Conservation (phyloP, 192 early-diverging fungal genomes). For the Rhizophagus prolifer region DNA sequence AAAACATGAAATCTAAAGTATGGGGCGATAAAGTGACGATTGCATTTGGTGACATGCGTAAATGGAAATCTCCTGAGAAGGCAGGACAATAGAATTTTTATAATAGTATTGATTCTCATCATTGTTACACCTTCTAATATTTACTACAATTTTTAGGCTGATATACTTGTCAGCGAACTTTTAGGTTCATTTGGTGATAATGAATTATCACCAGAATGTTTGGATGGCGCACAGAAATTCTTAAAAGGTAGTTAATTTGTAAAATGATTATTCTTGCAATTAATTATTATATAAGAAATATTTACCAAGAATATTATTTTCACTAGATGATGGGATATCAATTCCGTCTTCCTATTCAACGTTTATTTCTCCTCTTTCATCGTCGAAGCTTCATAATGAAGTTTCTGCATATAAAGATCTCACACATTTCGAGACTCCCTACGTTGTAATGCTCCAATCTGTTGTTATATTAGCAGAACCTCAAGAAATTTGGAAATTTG, state of each 20-base stretch:
- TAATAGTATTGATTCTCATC: constrained; percentile 5
- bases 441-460: constrained; percentile 94
- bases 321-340: constrained; percentile 73
- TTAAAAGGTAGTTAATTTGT: constrained; percentile 52
- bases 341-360: constrained; percentile 88
- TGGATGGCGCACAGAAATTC: constrained; percentile 86
- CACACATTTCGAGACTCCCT: constrained; percentile 84
- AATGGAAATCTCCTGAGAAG: constrained; percentile 69
- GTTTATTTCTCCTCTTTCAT: constrained; percentile 85
- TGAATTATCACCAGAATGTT: constrained; percentile 98
- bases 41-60: constrained; percentile 89
- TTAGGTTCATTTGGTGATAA: constrained; percentile 99
- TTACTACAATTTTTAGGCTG: constrained; percentile 46
- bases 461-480: constrained; percentile 68
- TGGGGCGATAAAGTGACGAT: constrained; percentile 86
- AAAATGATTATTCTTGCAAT: background rate
- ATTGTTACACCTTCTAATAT: background rate
- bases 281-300: constrained; percentile 18
- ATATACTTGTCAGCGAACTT: constrained; percentile 95
- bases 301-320: constrained; percentile 4
- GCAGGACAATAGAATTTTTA: constrained; percentile 30
- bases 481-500: constrained; percentile 77
- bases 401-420: constrained; percentile 67
- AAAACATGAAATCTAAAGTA: constrained; percentile 63
- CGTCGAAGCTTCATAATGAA: constrained; percentile 76